Evolutionary conservation across 202 grass and related monocot genomes (phyloP), one percentile per base, ranked within the genome.

Genomic region (Carex sylvatica): DNA sequence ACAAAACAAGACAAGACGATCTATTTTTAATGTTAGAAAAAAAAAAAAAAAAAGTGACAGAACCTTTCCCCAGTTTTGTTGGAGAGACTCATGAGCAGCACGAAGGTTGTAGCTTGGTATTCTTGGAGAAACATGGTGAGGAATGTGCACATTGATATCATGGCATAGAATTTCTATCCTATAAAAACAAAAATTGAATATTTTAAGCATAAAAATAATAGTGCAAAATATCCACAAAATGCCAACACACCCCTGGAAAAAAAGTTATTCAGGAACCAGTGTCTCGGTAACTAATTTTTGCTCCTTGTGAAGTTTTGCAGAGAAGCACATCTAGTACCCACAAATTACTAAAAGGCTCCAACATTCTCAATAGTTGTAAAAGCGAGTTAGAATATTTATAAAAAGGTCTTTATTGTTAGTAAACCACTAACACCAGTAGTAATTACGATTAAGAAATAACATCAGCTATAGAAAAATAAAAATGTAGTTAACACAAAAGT

Each of bases 121-220:
- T 86, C 89, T 93, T 73, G 92, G 89, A 88, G 96, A 95, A 92
- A 98, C 85, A 83, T 98, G 96, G 62, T 98, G 96, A 30, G 96
- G 96, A 6, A 98, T 94, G 80, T 98, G 96, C 44, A 98, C 91
- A 83, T 95, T 98, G 80, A 98, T 98, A 81, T 98, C 89, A 88
- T 98, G 96, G 74, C 96, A 98, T 89, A 98, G 84, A 61, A 95
- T 87, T 84, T 98, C 96, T 85, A 98, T 93, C 96, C 92, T 98
- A 88, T 69, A 80, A 80, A 93, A 80, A n/a, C 22, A 36, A 86
- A 53, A 10, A 31, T 64, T 30, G 52, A 56, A 53, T 46, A 83
- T 75, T 61, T 22, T 44, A 40, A 52, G 54, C 9, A 62, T 84
- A 22, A 26, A 19, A 86, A 80, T 49, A 49, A 26, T 19, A 53